A percentile compares a stretch with the other conserved stretches of the same genome.
These are phyloP conservation scores for Aspergillus amoenus DNA, from an alignment of 2,329 filamentous ascomycete species.

Conservation along the genomic window DNA sequence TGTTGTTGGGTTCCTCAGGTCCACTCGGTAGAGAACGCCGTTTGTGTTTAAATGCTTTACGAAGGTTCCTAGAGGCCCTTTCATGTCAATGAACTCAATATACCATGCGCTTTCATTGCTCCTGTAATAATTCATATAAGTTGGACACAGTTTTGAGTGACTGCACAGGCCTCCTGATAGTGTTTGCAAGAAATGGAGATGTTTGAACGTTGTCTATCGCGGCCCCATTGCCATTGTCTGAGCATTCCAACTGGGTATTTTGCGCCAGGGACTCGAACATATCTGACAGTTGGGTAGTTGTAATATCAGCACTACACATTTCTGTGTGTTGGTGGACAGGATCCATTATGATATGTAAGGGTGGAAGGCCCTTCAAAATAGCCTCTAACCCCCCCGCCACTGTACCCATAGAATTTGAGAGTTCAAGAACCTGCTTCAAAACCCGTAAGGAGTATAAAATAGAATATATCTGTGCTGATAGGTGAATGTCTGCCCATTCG, in stretches of 20 bases:
- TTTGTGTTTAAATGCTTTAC: background rate
- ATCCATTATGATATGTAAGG: slow-evolving; percentile 30
- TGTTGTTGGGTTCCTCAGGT: slow-evolving; percentile 77
- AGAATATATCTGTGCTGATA: slow-evolving; percentile 61
- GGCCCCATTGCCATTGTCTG: background rate
- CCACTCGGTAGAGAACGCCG: slow-evolving; percentile 38
- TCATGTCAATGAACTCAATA: background rate
- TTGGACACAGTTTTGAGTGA: slow-evolving; percentile 2
- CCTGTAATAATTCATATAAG: slow-evolving; percentile 13
- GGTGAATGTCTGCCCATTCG: slow-evolving; percentile 62
- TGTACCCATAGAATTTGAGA: slow-evolving; percentile 29
- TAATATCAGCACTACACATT: slow-evolving; percentile 9
- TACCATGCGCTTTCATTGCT: slow-evolving; percentile 3
- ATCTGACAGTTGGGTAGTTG: slow-evolving; percentile 8
- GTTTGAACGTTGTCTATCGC: background rate
- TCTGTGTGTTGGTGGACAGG: slow-evolving; percentile 23
- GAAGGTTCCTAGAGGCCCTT: background rate
- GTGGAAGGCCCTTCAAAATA: slow-evolving; percentile 29
- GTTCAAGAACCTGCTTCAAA: slow-evolving; percentile 51
- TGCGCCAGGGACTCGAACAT: background rate
- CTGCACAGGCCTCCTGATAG: background rate
- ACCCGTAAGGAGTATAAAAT: slow-evolving; percentile 63
- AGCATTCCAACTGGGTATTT: background rate
- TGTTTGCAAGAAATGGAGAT: background rate
- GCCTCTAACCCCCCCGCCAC: slow-evolving; percentile 12